phyloP scores from a whole-genome alignment of 2,329 filamentous ascomycete genomes.

The Davidsoniella australis region DNA sequence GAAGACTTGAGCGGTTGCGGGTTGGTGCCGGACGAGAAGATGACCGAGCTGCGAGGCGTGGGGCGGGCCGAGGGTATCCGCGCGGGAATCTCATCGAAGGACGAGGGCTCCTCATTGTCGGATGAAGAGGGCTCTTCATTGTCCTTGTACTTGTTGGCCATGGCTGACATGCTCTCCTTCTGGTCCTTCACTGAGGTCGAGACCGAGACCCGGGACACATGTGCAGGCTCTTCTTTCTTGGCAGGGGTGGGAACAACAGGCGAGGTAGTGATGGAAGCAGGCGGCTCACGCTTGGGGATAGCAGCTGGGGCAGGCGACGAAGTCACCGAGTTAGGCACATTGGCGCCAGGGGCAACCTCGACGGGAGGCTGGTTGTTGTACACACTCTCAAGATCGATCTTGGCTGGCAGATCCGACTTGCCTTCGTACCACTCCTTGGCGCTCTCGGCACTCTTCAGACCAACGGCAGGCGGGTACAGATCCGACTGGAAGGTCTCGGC shows the following conservation, averaged over 20 bases:
- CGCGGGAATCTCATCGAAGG: conserved; percentile 72
- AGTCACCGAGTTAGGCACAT: conserved; percentile 18
- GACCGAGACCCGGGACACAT: conserved; percentile 17
- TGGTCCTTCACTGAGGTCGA: conserved; percentile 67
- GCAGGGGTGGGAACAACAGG: conserved; percentile 24
- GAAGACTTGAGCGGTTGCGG: conserved; percentile 12
- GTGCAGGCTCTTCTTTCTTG: conserved; percentile 13
- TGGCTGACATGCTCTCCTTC: conserved; percentile 67
- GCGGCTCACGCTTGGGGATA: conserved; percentile 20
- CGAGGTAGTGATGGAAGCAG: conserved; percentile 15
- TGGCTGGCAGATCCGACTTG: conserved; percentile 68
- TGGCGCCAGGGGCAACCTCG: conserved; percentile 40
- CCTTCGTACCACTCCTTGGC: conserved; percentile 73
- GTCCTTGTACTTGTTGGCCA: conserved; percentile 77
- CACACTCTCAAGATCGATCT: conserved; percentile 83
- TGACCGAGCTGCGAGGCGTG: conserved; percentile 9
- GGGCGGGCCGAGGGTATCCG: conserved; percentile 30
- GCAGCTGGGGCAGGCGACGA: conserved; percentile 18
- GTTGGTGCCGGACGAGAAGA: conserved; percentile 12
- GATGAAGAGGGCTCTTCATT: conserved; percentile 36
- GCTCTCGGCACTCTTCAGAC: conserved; percentile 63
- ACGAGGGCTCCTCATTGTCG: conserved; percentile 50
- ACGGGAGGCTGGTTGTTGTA: conserved; percentile 71
- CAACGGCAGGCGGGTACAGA: conserved; percentile 78
- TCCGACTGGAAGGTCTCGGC: conserved; percentile 94